Base-by-base conservation (phyloP, 306 rosid genomes). In the Cicer bijugum region DNA sequence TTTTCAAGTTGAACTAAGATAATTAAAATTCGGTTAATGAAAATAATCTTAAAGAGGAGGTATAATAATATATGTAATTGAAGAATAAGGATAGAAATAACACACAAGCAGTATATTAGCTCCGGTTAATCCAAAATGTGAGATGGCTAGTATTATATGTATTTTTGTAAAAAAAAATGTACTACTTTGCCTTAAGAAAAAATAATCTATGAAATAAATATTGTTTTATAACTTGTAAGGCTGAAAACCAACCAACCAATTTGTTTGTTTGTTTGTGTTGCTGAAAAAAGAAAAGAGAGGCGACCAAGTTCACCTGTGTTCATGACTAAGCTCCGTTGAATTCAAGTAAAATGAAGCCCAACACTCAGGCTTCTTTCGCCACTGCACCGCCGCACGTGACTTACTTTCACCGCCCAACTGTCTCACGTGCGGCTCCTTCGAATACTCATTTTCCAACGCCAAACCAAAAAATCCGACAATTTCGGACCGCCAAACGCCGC, bases 301-400 rank as follows among this genome's bases (percentile, higher is more conserved):
- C 15, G 37, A 67, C n/a, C 7, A 12, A 50, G 37, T 44, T 44
- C 4, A 40, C 19, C 28, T 6, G 1, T 37, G 67, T 75, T 68
- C 59, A 65, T 62, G 75, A 76, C 51, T 6, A 55, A 28, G 56
- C 17, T 44, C 12, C 15, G 0, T 44, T 66, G 72, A 72, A 43
- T 44, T 66, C 69, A 72, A 43, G 14, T 44, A 75, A 75, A 42
- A 64, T 92, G 96, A 84, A 85, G 89, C 72, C 88, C 80, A 84
- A 80, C 77, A 12, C 81, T 11, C 83, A 50, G 77, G 39, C 81
- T 58, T 81, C 89, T 74, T 81, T 82, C 76, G 59, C 59, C 82
- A 17, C 81, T 9, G 71, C 47, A 5, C 78, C 79, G 2, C 60
- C 84, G 28, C 87, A 78, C 56, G 70, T 64, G 46, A 71, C 78